Base-by-base conservation (phyloP, 306 rosid genomes). In the Cotoneaster glaucophyllus region DNA sequence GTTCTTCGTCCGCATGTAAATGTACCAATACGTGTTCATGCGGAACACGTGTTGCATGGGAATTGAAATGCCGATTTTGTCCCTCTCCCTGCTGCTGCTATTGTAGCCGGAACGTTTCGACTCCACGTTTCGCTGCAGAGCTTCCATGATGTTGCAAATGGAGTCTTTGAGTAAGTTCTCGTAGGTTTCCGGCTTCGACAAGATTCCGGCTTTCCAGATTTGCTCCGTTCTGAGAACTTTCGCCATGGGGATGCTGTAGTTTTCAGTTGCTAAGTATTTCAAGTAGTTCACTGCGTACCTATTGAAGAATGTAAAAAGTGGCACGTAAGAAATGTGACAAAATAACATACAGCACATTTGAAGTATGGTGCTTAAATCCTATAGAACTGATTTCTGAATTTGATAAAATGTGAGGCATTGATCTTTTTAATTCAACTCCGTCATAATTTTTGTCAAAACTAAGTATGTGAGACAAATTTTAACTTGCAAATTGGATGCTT, bases 1-100 rank as follows among this genome's bases (percentile, higher is more conserved):
- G 88, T 83, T 88, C 50, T 78, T 92, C 3, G 90, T 87, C 65
- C 96, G 84, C 96, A 91, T 93, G 68, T 93, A 93, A 14, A 93
- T 93, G 77, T 93, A 93, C 98, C 98, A 93, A 73, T 90, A 90
- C 0, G 96, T 88, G 69, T 93, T 93, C 98, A 90, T 91, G 13
- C 84, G 62, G 70, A 87, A 91, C 10, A 91, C 65, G 19, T 87
- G 82, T 29, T 80, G 74, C 43, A 88, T 63, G 26, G 80, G 68
- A 8, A 64, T 64, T 31, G 68, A 64, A 31, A 64, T 64, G 4
- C 68, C 81, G 8, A 19, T 3, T 79, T 85, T 89, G 77, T 93
- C 98, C 69, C 74, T 86, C 37, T 91, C 98, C 69, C 74, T 86
- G 52, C 59, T 29, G 25, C 5, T 29, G 22, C 18, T 64, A 2